These are phyloP conservation scores for Cardamine occulta DNA, from an alignment of 345 rosid genomes.

Conservation along the genomic window DNA sequence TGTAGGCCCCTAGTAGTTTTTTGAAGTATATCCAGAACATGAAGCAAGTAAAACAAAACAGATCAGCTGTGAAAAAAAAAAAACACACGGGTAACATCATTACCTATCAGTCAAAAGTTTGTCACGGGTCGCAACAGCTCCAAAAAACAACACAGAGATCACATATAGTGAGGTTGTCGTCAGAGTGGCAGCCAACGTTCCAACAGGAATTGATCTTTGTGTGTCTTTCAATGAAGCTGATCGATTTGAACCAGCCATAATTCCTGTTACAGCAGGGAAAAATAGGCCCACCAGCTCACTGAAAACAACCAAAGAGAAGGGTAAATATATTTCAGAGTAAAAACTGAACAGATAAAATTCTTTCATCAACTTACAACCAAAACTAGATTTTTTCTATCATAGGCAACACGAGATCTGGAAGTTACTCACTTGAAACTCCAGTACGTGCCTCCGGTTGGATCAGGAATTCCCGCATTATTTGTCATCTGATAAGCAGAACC, in stretches of 20 bases:
- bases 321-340: slow-evolving; percentile 28
- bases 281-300: slow-evolving; percentile 97
- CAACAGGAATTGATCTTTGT: slow-evolving; percentile 92
- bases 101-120: slow-evolving; percentile 96
- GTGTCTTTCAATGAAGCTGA: slow-evolving; percentile 96
- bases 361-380: slow-evolving; percentile 6
- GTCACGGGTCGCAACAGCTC: slow-evolving; percentile 88
- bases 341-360: slow-evolving; percentile 10
- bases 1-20: slow-evolving; percentile 10
- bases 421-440: slow-evolving; percentile 92
- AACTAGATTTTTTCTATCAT: slow-evolving; percentile 23
- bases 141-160: slow-evolving; percentile 78
- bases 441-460: slow-evolving; percentile 62
- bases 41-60: slow-evolving; percentile 19
- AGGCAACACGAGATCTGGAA: slow-evolving; percentile 19
- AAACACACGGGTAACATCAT: slow-evolving; percentile 11
- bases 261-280: slow-evolving; percentile 99
- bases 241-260: slow-evolving; percentile 99
- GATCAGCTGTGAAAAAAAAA: slow-evolving; percentile 12
- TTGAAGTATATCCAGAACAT: slow-evolving; percentile 21
- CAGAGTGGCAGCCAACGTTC: slow-evolving; percentile 96
- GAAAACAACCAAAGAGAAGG: slow-evolving; percentile 35
- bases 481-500: slow-evolving; percentile 84
- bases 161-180: slow-evolving; percentile 77
- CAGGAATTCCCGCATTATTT: slow-evolving; percentile 95